Evolutionary conservation across 2,329 filamentous ascomycete genomes (phyloP).

Genomic region (Diplodia scrobiculata): DNA sequence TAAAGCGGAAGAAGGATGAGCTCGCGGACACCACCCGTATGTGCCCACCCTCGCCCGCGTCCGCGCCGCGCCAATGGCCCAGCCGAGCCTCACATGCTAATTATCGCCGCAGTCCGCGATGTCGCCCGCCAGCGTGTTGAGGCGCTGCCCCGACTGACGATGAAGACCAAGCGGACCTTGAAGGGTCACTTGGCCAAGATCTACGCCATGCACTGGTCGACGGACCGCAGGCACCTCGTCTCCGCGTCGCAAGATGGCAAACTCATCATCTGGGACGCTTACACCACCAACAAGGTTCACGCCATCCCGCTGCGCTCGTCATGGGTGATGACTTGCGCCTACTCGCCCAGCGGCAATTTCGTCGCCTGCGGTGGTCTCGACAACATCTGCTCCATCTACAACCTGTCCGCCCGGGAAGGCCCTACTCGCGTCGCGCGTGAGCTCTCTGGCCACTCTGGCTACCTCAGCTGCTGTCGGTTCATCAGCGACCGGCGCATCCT

Average conservation of each 20-base stretch:
- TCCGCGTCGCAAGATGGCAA: slow-evolving; percentile 99
- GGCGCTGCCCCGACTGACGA: slow-evolving; percentile 85
- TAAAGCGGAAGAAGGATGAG: slow-evolving; percentile 99
- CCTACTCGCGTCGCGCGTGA: slow-evolving; percentile 94
- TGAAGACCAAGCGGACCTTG: slow-evolving; percentile 95
- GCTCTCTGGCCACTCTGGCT: slow-evolving; percentile 93
- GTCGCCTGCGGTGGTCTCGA: slow-evolving; percentile 98
- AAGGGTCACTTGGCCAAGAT: slow-evolving; percentile 99
- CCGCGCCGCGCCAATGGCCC: slow-evolving; percentile 11
- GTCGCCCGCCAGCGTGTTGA: slow-evolving; percentile 93
- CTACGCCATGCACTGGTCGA: slow-evolving; percentile 99
- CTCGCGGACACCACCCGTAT: slow-evolving; percentile 95
- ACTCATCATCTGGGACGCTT: slow-evolving; percentile 99
- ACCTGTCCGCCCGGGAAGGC: slow-evolving; percentile 94
- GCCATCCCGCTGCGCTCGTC: slow-evolving; percentile 96
- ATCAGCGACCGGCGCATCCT: slow-evolving; percentile 98
- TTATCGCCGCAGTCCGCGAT: slow-evolving; percentile 71
- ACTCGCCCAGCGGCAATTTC: slow-evolving; percentile 96
- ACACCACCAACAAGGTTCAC: slow-evolving; percentile 99
- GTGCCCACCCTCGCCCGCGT: slow-evolving; percentile 44
- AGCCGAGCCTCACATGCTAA: slow-evolving; percentile 7
- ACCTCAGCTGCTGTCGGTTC: slow-evolving; percentile 97
- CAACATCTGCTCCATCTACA: slow-evolving; percentile 99
- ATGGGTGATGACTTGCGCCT: slow-evolving; percentile 99
- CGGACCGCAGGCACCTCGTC: slow-evolving; percentile 92